Evolutionary conservation across 768 basidiomycete species (phyloP).

Genomic region (Suillus variegatus): DNA sequence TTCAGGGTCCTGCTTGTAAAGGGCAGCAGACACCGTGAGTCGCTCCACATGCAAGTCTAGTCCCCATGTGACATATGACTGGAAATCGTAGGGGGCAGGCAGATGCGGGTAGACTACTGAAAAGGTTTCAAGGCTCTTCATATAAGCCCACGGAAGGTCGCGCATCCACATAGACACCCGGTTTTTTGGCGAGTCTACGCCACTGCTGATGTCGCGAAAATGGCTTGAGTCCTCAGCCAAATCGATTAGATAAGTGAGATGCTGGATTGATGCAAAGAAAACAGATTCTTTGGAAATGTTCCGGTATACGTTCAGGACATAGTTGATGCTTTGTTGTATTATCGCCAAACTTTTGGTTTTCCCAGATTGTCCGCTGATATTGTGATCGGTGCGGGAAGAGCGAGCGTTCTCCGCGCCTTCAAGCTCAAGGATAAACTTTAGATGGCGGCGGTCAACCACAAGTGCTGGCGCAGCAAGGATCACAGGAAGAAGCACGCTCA

Average conservation of each 20-base stretch:
- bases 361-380: not conserved
- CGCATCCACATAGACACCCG: not conserved
- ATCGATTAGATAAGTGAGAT: not conserved
- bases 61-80: not conserved
- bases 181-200: not conserved
- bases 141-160: not conserved
- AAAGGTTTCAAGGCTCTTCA: not conserved
- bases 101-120: not conserved
- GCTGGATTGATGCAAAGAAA: not conserved
- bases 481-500: not conserved
- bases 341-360: not conserved
- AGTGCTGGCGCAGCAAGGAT: not conserved
- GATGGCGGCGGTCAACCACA: not conserved
- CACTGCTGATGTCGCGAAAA: not conserved
- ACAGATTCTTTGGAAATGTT: not conserved
- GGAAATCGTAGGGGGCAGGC: not conserved
- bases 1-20: not conserved
- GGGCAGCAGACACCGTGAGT: not conserved
- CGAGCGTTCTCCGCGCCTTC: too few species aligned
- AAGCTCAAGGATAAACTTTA: not conserved
- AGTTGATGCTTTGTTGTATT: not conserved
- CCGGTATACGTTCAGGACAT: accelerated
- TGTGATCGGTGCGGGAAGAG: not conserved
- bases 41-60: not conserved
- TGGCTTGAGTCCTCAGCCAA: accelerated